Evolutionary conservation across 2,329 filamentous ascomycete genomes (phyloP), one percentile per base, ranked within the genome.

Genomic region (Harringtonia lauricola): DNA sequence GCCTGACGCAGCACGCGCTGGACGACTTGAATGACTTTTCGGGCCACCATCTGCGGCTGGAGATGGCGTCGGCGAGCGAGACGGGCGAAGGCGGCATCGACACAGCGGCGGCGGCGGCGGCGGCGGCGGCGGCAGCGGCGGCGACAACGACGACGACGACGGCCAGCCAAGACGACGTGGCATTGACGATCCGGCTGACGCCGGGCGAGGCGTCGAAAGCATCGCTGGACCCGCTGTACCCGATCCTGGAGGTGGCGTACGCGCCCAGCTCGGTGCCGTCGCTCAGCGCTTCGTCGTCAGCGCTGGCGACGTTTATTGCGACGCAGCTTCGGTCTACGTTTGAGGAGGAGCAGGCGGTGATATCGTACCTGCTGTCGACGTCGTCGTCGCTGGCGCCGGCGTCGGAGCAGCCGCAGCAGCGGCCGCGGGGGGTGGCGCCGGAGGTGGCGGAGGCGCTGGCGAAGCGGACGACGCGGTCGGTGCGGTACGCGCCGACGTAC

Each of bases 401-500:
- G 3, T 22, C 12, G 13, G 36, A 43, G 19, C 45, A 49, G 19
- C 45, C 51, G 31, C 48, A 60, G 30, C 53, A 65, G 46, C 63
- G 65, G 41, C 63, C 68, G 3, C 65, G 68, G 46, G 65, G 65
- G 6, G 52, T 75, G 33, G 64, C 67, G 1, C 65, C 71, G 29
- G 69, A 77, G 28, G 64, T 71, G 1, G 66, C 71, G 21, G 76
- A 77, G 34, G 67, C 72, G 1, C 68, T 78, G 53, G 74, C 64
- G 54, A 83, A 70, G 72, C 83, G 88, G 48, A 85, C 85, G 30
- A 92, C 85, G 3, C 75, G 88, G 41, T 87, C 88, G 1, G 75
- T 96, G 56, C 94, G 90, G 59, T 94, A 95, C 59, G 83, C 92
- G 4, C 81, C 89, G 14, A 94, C 86, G 0, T 98, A 96, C 59